phyloP scores from a whole-genome alignment of 306 rosid species.

The Vicia faba region DNA sequence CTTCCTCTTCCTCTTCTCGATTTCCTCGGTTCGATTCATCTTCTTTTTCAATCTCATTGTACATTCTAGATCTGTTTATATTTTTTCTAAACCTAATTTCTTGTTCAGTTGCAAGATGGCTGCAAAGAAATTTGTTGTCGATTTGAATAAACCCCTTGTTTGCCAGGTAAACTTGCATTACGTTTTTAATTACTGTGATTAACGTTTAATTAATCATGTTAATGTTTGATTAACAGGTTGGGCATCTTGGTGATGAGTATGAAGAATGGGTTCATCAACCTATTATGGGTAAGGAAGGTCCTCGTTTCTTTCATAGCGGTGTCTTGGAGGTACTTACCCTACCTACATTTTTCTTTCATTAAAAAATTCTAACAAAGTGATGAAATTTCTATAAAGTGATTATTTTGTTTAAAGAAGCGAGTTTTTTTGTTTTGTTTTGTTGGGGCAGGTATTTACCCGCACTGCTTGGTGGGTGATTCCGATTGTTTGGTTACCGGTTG shows the following conservation, averaged over 20 bases:
- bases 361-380: too few relatives aligned
- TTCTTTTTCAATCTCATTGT: not conserved
- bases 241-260: constrained; percentile 88
- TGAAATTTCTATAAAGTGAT: too few relatives aligned
- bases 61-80: constrained; percentile 15
- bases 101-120: constrained; percentile 35
- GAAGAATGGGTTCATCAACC: constrained; percentile 97
- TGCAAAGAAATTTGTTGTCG: constrained; percentile 62
- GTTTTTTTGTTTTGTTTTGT: not conserved
- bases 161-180: constrained; percentile 60
- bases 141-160: constrained; percentile 77
- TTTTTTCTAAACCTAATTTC: not conserved
- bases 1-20: not conserved
- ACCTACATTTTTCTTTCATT: not conserved
- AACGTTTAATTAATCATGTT: not conserved
- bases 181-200: not conserved
- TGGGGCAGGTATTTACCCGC: constrained; percentile 71
- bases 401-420: too few relatives aligned
- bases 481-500: constrained; percentile 80
- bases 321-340: constrained; percentile 58
- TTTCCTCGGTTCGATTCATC: not conserved
- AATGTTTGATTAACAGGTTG: constrained; percentile 56
- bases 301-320: constrained; percentile 74
- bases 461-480: constrained; percentile 95
- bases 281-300: constrained; percentile 74